Base-by-base conservation (phyloP, 2,329 filamentous ascomycete species). In the Coniochaeta hoffmannii region DNA sequence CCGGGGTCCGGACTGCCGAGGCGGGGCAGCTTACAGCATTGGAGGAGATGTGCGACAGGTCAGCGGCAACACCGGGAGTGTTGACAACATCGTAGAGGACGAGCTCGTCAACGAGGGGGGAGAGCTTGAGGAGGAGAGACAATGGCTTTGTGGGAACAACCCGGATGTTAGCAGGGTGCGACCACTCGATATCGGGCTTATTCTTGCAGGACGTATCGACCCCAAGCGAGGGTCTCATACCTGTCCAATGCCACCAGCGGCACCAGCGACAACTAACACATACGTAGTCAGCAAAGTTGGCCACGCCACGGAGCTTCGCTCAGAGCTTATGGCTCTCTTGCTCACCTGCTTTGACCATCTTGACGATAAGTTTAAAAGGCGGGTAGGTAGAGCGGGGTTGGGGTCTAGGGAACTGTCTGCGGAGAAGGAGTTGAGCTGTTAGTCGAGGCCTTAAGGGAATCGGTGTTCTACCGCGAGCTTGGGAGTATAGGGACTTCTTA, bases 21-120 rank as follows among this genome's bases (percentile, higher is more conserved):
- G 52, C 52, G 53, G 34, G 38, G 34, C 26, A 2, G 24, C 78
- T 72, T 72, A 86, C 89, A 62, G 94, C 93, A 65, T 83, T 82
- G 60, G 91, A 90, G 58, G 93, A 96, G 76, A 99, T 97, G 82
- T 99, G 94, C 59, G 92, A 97, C 58, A 99, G 86, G 73, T 99
- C 94, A 68, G 93, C 86, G 62, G 92, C 90, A 69, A 99, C 94
- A 75, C 94, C 94, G 66, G 91, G 92, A 53, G 91, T 95, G 83
- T 97, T 97, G 75, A 97, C 93, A 64, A 99, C 92, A 96, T 99
- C 94, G 81, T 97, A 99, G 66, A 99, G 89, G 59, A 91, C 82
- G 67, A 99, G 89, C 79, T 97, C 90, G 68, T 93, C 88, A 68
- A 99, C 81, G 69, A 90, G 85, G 62, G 91, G 88, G 69, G 81